Percentiles rank a stretch among this genome's conserved stretches.
Conservation (phyloP, 495 filamentous ascomycete genomes). For the Apiosordaria backusii region DNA sequence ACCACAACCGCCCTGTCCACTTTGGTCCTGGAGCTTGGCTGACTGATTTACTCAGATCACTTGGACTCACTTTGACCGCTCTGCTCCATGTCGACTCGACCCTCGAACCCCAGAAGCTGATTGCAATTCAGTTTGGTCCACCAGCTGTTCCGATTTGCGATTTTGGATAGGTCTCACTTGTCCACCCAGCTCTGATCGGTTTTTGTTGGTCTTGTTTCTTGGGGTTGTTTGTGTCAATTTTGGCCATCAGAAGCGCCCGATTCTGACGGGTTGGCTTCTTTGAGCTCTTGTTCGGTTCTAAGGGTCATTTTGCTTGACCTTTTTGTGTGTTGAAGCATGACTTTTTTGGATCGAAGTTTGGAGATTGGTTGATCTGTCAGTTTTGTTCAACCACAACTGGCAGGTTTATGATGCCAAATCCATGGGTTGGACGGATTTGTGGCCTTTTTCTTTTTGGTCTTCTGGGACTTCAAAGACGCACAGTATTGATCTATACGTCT, state of each 20-base stretch:
- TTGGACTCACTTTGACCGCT: background rate
- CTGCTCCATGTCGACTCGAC: background rate
- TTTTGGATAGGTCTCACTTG: background rate
- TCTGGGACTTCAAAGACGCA: background rate
- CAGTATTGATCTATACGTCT: background rate
- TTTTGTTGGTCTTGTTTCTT: background rate
- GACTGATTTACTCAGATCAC: constrained; percentile 15
- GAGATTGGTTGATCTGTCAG: background rate
- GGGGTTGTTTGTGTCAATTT: background rate
- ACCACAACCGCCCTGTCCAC: background rate
- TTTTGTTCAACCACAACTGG: background rate
- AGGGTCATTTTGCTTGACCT: no score
- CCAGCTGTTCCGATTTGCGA: background rate
- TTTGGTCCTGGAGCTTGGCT: constrained; percentile 5
- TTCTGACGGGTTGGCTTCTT: background rate
- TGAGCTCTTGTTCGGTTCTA: background rate
- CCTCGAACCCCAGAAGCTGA: background rate
- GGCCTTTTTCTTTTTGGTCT: background rate
- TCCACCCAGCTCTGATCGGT: background rate
- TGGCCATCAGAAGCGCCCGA: background rate
- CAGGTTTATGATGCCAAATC: background rate
- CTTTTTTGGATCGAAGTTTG: background rate
- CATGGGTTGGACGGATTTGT: background rate
- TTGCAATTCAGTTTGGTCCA: background rate
- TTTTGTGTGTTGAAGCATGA: background rate